Evolutionary conservation across 164 flowering plant genomes (phyloP), one percentile per base, ranked within the genome.

Genomic region (Paratinospora sagittata): DNA sequence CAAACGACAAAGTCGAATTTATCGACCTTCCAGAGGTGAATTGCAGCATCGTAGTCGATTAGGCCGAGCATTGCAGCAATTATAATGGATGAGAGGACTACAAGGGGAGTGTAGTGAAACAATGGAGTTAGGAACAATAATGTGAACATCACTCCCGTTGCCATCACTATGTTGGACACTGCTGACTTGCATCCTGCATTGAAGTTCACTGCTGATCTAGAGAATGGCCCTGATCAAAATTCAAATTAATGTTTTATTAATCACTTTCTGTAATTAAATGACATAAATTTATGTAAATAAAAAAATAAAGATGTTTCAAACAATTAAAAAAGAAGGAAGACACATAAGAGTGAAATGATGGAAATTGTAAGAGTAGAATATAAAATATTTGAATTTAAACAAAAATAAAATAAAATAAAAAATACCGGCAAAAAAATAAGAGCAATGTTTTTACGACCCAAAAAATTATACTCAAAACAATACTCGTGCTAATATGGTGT

Each of bases 171-270:
- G 84, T 91, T 91, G 0, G 97, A 89, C 30, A 87, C 82, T 13
- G 92, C 90, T 8, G 86, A 81, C 76, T 85, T 88, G 82, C 91
- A 85, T n/a, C 94, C 97, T 6, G 94, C 91, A 66, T 87, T 89
- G 86, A 78, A 86, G 73, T 89, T 91, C 79, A 89, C 97, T 0
- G 94, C 94, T 0, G 92, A 75, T 30, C 92, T 55, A 14, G 94
- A 91, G 73, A 91, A 89, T 23, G 94, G 88, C 17, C 97, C 92
- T 88, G 82, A 52, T 30, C 34, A 30, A n/a, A 78, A 76, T 52
- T n/a, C 16, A 33, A 73, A n/a, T n/a, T n/a, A n/a, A n/a, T n/a
- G n/a, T n/a, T n/a, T 30, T 4, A 30, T 30, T 30, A 30, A 4
- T 30, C 4, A 30, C 34, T 30, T 30, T 30, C 2, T 30, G 34